These are phyloP conservation scores for Monosporascus sp. DNA, from an alignment of 2,329 filamentous ascomycete species.

Conservation along the genomic window DNA sequence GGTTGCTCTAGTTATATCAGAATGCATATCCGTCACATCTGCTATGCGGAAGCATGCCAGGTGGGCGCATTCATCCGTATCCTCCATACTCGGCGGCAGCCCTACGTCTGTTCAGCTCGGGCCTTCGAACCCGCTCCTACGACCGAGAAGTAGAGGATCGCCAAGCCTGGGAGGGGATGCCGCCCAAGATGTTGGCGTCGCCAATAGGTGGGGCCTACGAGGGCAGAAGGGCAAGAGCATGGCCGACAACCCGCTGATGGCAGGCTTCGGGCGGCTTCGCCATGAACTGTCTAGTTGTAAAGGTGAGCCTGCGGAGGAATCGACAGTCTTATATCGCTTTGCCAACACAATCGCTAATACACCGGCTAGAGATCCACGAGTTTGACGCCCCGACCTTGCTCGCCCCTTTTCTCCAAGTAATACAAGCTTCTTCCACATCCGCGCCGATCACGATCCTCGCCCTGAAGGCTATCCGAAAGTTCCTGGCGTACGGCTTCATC, in stretches of 20 bases:
- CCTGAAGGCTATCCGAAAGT: slow-evolving; percentile 89
- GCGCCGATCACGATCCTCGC: slow-evolving; percentile 95
- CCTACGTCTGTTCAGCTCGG: slow-evolving; percentile 53
- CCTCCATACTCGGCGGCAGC: slow-evolving; percentile 83
- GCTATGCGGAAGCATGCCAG: slow-evolving; percentile 97
- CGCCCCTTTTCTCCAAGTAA: slow-evolving; percentile 92
- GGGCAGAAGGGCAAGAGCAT: slow-evolving; percentile 96
- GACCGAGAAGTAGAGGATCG: slow-evolving; percentile 38
- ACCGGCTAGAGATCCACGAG: slow-evolving; percentile 63
- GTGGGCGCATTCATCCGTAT: slow-evolving; percentile 93
- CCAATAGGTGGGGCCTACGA: slow-evolving; percentile 85
- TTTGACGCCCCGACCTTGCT: slow-evolving; percentile 89
- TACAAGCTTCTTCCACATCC: slow-evolving; percentile 91
- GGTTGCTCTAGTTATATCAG: slow-evolving; percentile 89
- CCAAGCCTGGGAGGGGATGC: slow-evolving; percentile 34
- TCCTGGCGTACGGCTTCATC: slow-evolving; percentile 92
- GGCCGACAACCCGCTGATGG: slow-evolving; percentile 95
- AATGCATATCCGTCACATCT: slow-evolving; percentile 97
- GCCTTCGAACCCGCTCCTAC: slow-evolving; percentile 37
- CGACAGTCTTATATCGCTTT: no score
- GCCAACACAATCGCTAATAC: no score
- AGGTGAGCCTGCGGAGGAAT: slow-evolving; percentile 43
- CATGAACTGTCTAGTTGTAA: slow-evolving; percentile 82
- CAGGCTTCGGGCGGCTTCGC: slow-evolving; percentile 84
- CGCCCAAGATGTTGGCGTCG: slow-evolving; percentile 52